phyloP scores from a whole-genome alignment of 352 stramenopile species.

The Pythium aphanidermatum region DNA sequence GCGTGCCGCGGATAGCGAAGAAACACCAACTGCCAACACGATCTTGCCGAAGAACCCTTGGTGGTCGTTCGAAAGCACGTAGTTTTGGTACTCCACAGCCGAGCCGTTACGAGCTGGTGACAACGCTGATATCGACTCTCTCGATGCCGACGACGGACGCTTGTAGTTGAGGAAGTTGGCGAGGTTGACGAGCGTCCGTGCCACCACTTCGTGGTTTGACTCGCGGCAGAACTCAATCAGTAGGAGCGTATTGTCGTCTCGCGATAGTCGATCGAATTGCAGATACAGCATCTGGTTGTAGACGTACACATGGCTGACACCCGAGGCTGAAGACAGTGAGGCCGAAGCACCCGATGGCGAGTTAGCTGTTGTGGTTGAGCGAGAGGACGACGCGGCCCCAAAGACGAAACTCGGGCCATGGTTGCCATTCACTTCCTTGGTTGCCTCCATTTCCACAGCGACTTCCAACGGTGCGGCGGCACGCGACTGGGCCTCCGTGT shows the following conservation, averaged over 20 bases:
- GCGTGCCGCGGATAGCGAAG: conserved; percentile 45
- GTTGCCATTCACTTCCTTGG: conserved; percentile 3
- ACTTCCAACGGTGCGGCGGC: conserved; percentile 36
- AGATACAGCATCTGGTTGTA: conserved; percentile 78
- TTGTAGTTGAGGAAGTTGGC: conserved; percentile 68
- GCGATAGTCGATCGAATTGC: conserved; percentile 76
- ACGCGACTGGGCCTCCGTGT: conserved; percentile 74
- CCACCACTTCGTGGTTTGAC: conserved; percentile 70
- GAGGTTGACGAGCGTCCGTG: conserved; percentile 75
- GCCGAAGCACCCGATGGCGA: conserved; percentile 10
- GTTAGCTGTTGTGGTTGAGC: conserved; percentile 1
- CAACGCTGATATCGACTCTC: conserved; percentile 10
- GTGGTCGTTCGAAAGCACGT: conserved; percentile 76
- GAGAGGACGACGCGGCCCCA: background rate
- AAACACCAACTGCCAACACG: conserved; percentile 53
- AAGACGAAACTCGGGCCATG: conserved; percentile 15
- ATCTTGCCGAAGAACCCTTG: conserved; percentile 84
- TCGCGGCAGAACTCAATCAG: conserved; percentile 78
- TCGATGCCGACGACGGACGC: conserved; percentile 9
- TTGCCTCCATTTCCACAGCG: conserved; percentile 5
- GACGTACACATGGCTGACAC: conserved; percentile 43
- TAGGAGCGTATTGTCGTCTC: conserved; percentile 81
- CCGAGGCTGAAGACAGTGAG: background rate
- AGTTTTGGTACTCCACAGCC: conserved; percentile 43
- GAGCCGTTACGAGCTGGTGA: conserved; percentile 17